phyloP scores from a whole-genome alignment of 2,329 filamentous ascomycete species.

The Monilinia fructicola region DNA sequence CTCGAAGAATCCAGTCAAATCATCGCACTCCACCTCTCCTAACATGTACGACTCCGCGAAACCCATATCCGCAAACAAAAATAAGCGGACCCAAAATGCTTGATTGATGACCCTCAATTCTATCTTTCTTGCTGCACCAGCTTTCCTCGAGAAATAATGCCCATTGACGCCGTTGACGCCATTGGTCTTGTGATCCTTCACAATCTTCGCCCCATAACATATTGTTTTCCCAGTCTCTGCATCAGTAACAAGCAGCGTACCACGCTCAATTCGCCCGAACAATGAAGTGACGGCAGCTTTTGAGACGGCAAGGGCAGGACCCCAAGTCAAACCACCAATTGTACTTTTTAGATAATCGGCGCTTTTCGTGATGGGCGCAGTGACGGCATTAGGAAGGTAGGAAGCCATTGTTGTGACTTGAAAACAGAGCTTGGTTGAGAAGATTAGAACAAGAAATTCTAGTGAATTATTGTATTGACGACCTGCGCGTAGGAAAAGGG shows the following conservation, averaged over 20 bases:
- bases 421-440: neutral
- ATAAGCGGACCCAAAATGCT: slow-evolving; percentile 67
- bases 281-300: slow-evolving; percentile 49
- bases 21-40: slow-evolving; percentile 64
- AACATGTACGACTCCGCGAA: slow-evolving; percentile 69
- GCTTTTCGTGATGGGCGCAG: slow-evolving; percentile 43
- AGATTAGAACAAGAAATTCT: too few relatives aligned
- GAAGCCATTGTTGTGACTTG: slow-evolving; percentile 35
- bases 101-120: slow-evolving; percentile 63
- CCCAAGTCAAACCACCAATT: slow-evolving; percentile 47
- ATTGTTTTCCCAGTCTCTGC: slow-evolving; percentile 46
- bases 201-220: slow-evolving; percentile 50
- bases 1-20: slow-evolving; percentile 68
- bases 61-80: slow-evolving; percentile 72
- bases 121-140: slow-evolving; percentile 45
- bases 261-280: slow-evolving; percentile 49
- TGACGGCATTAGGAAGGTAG: slow-evolving; percentile 43
- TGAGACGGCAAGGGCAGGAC: slow-evolving; percentile 43
- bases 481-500: too few relatives aligned
- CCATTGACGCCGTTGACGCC: slow-evolving; percentile 7
- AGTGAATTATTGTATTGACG: too few relatives aligned
- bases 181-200: slow-evolving; percentile 42
- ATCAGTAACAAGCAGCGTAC: slow-evolving; percentile 51
- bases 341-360: slow-evolving; percentile 45
- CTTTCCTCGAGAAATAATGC: slow-evolving; percentile 42